Evolutionary conservation across 1,139 yeast genomes (phyloP).

Genomic region (Torulaspora pretoriensis): DNA sequence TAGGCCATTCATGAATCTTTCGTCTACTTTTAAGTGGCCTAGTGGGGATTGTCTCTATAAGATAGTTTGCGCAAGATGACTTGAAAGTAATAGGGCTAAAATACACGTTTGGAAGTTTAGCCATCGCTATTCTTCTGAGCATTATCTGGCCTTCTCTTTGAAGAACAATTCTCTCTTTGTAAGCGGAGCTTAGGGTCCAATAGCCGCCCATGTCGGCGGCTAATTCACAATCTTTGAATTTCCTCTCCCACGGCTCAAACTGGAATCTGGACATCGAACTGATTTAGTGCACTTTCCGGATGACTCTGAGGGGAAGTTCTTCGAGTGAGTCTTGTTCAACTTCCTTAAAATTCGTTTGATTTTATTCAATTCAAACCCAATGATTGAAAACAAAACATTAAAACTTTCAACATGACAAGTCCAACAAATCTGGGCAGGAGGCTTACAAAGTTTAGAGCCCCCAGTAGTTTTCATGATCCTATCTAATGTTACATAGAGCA

Average conservation of each 20-base stretch:
- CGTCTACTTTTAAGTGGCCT: background rate
- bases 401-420: too few species aligned
- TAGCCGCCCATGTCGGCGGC: conserved; percentile 15
- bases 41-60: background rate
- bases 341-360: too few species aligned
- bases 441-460: too few species aligned
- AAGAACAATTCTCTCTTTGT: conserved; percentile 10
- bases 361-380: too few species aligned
- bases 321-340: too few species aligned
- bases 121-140: background rate
- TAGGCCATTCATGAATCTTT: conserved; percentile 2
- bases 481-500: background rate
- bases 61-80: background rate
- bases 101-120: background rate
- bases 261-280: too few species aligned
- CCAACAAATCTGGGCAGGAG: too few species aligned
- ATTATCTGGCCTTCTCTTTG: conserved; percentile 9
- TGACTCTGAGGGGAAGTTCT: too few species aligned
- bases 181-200: background rate
- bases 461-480: background rate
- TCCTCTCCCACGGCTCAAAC: background rate
- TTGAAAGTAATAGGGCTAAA: background rate
- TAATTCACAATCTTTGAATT: background rate
- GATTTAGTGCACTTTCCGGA: too few species aligned
- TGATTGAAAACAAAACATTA: too few species aligned